phyloP scores from a whole-genome alignment of 2,329 filamentous ascomycete genomes.

The Lachnellula arida region DNA sequence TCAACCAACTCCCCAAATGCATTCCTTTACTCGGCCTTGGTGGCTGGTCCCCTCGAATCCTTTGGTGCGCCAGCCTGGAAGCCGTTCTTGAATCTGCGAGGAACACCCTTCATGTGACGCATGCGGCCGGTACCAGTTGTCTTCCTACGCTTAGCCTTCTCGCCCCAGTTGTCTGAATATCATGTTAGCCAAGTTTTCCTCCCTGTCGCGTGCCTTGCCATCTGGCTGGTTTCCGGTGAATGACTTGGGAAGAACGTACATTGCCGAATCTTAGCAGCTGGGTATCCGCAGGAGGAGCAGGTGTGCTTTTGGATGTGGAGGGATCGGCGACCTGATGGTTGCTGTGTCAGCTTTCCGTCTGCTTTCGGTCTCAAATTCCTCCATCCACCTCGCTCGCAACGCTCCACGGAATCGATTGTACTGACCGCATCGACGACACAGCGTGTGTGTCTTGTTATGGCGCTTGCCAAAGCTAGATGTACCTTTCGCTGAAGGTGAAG shows the following conservation, averaged over 20 bases:
- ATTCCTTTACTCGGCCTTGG: constrained; percentile 35
- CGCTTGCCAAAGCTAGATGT: too few relatives aligned
- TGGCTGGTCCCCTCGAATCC: constrained; percentile 64
- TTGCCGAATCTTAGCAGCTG: constrained; percentile 94
- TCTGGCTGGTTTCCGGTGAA: constrained; percentile 16
- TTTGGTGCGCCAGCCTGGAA: constrained; percentile 91
- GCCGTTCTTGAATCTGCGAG: constrained; percentile 94
- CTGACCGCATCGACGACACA: constrained; percentile 35
- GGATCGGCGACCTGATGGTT: constrained; percentile 74
- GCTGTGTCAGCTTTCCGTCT: constrained; percentile 22
- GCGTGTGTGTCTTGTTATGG: constrained; percentile 34
- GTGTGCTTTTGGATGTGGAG: constrained; percentile 99
- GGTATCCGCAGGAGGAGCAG: constrained; percentile 93
- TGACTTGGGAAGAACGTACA: constrained; percentile 62
- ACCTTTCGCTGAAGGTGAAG: constrained; percentile 31
- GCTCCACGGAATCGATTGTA: constrained; percentile 15
- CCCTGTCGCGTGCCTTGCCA: constrained; percentile 62
- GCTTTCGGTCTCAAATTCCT: constrained; percentile 1
- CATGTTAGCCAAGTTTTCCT: constrained; percentile 68
- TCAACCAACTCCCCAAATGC: constrained; percentile 30
- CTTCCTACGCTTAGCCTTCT: constrained; percentile 99
- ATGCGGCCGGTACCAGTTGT: constrained; percentile 95
- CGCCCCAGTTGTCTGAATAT: constrained; percentile 93
- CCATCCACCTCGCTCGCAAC: constrained; percentile 23
- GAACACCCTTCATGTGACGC: constrained; percentile 88